phyloP scores from a whole-genome alignment of 805 yeast genomes.

The Millerozyma miso region DNA sequence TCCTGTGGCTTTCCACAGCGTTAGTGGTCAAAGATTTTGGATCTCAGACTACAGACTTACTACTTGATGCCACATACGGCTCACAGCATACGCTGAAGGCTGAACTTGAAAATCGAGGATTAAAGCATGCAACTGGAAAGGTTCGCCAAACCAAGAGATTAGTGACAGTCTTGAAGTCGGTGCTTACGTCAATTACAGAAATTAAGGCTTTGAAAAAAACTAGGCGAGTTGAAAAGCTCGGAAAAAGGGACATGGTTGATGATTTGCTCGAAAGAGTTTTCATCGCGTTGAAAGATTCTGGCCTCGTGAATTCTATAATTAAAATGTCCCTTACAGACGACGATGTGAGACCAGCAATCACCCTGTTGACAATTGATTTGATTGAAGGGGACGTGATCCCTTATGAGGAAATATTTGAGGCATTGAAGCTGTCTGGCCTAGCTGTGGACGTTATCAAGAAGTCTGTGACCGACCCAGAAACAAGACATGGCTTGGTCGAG shows the following conservation, averaged over 20 bases:
- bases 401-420: conserved; percentile 25
- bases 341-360: conserved; percentile 20
- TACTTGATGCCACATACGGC: not conserved
- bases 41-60: not conserved
- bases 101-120: not conserved
- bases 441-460: conserved; percentile 24
- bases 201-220: conserved; percentile 1
- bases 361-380: conserved; percentile 20
- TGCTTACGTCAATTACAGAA: not conserved
- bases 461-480: conserved; percentile 24
- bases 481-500: conserved; percentile 23
- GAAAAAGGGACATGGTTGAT: conserved; percentile 10
- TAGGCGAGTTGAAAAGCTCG: not conserved
- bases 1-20: not conserved
- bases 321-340: conserved; percentile 26
- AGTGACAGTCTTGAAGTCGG: conserved; percentile 3
- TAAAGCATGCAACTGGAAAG: not conserved
- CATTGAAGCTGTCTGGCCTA: conserved; percentile 26
- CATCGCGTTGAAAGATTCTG: conserved; percentile 23
- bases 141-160: conserved; percentile 1
- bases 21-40: not conserved
- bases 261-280: conserved; percentile 19
- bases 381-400: conserved; percentile 28
- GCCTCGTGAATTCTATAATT: conserved; percentile 24
- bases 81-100: not conserved